phyloP scores from a whole-genome alignment of 495 filamentous ascomycete genomes.

The Penicillium simplicissimum region DNA sequence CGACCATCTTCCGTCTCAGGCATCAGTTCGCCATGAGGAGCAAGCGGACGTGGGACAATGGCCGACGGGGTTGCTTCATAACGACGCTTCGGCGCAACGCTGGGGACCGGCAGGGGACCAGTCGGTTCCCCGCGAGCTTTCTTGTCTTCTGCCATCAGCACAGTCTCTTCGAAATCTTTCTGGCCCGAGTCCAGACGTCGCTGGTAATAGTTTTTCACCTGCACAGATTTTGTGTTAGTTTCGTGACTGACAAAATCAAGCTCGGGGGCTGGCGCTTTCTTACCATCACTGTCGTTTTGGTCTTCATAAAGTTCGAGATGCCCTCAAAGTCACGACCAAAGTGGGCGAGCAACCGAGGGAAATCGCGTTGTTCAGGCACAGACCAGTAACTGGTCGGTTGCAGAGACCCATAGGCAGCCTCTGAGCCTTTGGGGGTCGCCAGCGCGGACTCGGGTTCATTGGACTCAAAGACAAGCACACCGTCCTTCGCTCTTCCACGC shows the following conservation, averaged over 20 bases:
- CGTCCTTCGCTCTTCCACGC: conserved; percentile 41
- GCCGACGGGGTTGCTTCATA: conserved; percentile 57
- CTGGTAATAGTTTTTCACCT: conserved; percentile 93
- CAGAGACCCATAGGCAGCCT: conserved; percentile 48
- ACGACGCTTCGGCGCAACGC: conserved; percentile 59
- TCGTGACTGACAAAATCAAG: not conserved
- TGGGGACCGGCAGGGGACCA: conserved; percentile 63
- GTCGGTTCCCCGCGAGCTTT: conserved; percentile 67
- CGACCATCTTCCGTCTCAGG: conserved; percentile 56
- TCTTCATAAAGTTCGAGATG: conserved; percentile 84
- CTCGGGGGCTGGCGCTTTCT: conserved; percentile 14
- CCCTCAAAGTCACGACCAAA: conserved; percentile 87
- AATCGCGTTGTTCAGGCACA: conserved; percentile 84
- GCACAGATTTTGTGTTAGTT: not conserved
- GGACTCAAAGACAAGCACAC: conserved; percentile 45
- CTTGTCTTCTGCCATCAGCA: conserved; percentile 69
- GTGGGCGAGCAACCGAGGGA: conserved; percentile 70
- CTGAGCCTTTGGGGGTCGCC: conserved; percentile 27
- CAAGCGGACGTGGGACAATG: conserved; percentile 59
- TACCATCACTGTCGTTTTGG: conserved; percentile 95
- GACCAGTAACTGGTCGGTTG: conserved; percentile 96
- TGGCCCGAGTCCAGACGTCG: conserved; percentile 71
- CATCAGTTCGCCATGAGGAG: conserved; percentile 54
- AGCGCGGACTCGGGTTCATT: conserved; percentile 40
- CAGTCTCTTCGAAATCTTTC: conserved; percentile 67